Base-by-base conservation (phyloP, 441 rosid genomes). In the Syzygium syzygioides region DNA sequence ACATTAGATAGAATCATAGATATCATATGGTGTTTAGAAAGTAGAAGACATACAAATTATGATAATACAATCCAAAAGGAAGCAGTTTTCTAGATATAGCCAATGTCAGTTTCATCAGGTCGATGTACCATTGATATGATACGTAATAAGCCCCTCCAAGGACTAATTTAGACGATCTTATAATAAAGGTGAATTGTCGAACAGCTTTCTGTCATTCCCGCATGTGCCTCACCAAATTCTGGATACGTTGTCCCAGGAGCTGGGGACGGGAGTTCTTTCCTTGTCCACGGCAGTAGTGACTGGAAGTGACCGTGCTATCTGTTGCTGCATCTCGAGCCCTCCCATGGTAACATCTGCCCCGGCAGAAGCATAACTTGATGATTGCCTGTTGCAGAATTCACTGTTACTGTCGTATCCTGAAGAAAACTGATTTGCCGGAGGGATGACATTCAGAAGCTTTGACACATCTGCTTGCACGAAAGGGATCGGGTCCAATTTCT, bases 241-340 rank as follows among this genome's bases (percentile, higher is more conserved):
- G 25, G 93, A 95, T 90, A 95, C 92, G 88, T 92, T 91, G 86
- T 95, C 95, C 96, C 96, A 95, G 7, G 98, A 92, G 86, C 93
- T 88, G 54, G 93, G 86, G 28, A 89, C 91, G 52, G 89, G 89
- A 68, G 64, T 88, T 86, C 89, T 93, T 56, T 90, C 92, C 37
- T 91, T 91, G 66, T 92, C 92, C 3, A 92, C 17, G 60, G 91
- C 88, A 45, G 94, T 87, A 85, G 91, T 94, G 20, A 76, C 89
- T 2, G 94, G 94, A 85, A 94, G 92, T 52, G 95, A 53, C n/a
- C 95, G 95, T 86, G 95, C 94, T 37, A 95, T 83, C 11, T 85
- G 68, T 59, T 95, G 96, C 88, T 94, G 95, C 95, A 94, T 93
- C 25, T 96, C 95, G 80, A 93, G 94, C 34, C 93, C 50, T 85